Percentiles rank a stretch among this genome's conserved stretches.
phyloP scores from a whole-genome alignment of 2,329 filamentous ascomycete genomes.

The Pestalotiopsis sp. region DNA sequence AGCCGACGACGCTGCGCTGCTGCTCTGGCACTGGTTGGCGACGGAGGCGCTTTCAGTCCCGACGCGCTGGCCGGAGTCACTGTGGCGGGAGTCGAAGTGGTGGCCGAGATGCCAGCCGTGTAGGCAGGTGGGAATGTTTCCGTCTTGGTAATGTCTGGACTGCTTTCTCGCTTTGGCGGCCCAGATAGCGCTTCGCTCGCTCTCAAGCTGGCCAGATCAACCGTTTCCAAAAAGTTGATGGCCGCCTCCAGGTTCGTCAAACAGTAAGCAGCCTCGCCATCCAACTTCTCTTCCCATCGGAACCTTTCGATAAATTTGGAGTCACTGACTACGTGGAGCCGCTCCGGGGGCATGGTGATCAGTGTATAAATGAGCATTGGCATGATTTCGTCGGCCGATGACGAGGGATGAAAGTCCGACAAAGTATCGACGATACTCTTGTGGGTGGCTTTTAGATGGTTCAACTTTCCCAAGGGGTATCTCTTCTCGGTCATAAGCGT shows the following conservation, averaged over 20 bases:
- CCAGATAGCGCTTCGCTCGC: conserved; percentile 76
- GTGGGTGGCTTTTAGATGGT: conserved; percentile 84
- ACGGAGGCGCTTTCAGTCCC: conserved; percentile 37
- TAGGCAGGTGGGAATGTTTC: conserved; percentile 64
- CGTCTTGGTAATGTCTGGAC: conserved; percentile 50
- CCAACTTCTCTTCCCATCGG: conserved; percentile 80
- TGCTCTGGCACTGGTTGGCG: conserved; percentile 46
- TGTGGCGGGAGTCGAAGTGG: conserved; percentile 32
- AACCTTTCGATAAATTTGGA: conserved; percentile 94
- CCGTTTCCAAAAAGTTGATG: conserved; percentile 91
- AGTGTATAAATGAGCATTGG: conserved; percentile 96
- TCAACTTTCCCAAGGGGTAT: conserved; percentile 89
- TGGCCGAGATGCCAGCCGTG: conserved; percentile 44
- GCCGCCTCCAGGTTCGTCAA: conserved; percentile 94
- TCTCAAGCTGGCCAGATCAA: conserved; percentile 86
- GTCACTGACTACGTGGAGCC: conserved; percentile 90
- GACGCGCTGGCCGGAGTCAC: conserved; percentile 33
- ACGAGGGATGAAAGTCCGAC: conserved; percentile 70
- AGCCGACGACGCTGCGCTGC: conserved; percentile 66
- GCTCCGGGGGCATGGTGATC: conserved; percentile 85
- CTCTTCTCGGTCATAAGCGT: conserved; percentile 83
- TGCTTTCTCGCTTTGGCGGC: conserved; percentile 58
- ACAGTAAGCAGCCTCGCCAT: conserved; percentile 94
- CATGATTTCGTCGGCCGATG: conserved; percentile 95
- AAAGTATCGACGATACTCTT: conserved; percentile 92